phyloP scores from a whole-genome alignment of 768 basidiomycete genomes.

The Collybia nuda region DNA sequence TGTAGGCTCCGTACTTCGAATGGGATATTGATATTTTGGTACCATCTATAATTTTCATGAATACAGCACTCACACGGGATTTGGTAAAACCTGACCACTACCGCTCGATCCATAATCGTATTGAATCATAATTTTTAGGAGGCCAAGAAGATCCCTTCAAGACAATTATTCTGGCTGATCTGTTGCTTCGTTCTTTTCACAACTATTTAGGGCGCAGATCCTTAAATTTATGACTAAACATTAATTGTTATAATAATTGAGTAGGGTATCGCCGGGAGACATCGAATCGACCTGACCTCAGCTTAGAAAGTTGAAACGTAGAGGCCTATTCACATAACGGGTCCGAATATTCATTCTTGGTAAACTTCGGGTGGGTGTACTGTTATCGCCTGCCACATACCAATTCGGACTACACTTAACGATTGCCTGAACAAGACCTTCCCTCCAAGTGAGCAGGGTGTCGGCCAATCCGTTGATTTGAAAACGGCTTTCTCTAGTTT shows the following conservation, averaged over 20 bases:
- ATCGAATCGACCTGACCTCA: too few relatives aligned
- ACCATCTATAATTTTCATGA: neutral
- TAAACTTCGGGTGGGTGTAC: too few relatives aligned
- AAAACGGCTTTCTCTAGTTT: too few relatives aligned
- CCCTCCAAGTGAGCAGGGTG: too few relatives aligned
- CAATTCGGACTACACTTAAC: too few relatives aligned
- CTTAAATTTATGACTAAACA: constrained; percentile 30
- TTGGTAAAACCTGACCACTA: constrained; percentile 22
- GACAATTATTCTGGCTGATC: constrained; percentile 8
- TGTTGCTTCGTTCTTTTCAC: neutral
- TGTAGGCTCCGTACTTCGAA: constrained; percentile 24
- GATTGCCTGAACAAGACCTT: too few relatives aligned
- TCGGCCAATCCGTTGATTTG: too few relatives aligned
- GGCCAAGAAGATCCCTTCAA: constrained; percentile 17
- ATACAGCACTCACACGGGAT: constrained; percentile 32
- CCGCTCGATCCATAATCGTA: neutral
- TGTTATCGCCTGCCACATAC: too few relatives aligned
- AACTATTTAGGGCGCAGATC: constrained; percentile 15
- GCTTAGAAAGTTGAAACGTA: too few relatives aligned
- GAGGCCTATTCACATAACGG: too few relatives aligned
- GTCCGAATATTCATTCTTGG: too few relatives aligned
- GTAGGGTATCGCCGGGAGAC: constrained; percentile 28
- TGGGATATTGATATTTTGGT: neutral
- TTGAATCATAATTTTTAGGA: constrained; percentile 8
- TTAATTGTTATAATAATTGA: constrained; percentile 34